A percentile compares a stretch with the other conserved stretches of the same genome.
Conservation (phyloP, 2,329 filamentous ascomycete genomes). For the Colletotrichum coccodes region DNA sequence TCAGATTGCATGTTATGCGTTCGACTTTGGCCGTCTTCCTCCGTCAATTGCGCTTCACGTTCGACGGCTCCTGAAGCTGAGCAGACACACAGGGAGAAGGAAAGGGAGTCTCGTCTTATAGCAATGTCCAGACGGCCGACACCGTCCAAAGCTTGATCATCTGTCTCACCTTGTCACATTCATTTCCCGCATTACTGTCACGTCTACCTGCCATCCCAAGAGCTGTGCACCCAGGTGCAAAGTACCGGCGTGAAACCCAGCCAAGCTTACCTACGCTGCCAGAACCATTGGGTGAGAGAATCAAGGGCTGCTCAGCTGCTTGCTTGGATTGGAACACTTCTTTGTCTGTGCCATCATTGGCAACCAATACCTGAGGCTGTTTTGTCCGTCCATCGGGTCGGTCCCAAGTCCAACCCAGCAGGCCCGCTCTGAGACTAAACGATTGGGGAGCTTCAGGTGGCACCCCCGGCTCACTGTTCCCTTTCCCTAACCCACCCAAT, state of each 20-base stretch:
- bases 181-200: conserved; percentile 1
- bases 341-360: neutral
- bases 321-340: neutral
- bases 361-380: neutral
- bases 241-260: conserved; percentile 6
- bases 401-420: conserved; percentile 10
- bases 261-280: conserved; percentile 22
- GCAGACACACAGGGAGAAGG: conserved; percentile 16
- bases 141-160: neutral
- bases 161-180: conserved; percentile 19
- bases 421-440: conserved; percentile 19
- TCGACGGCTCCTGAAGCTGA: neutral
- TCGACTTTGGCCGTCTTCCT: neutral
- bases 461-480: conserved; percentile 22
- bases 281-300: conserved; percentile 13
- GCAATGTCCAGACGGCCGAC: neutral
- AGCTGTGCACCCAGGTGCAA: neutral
- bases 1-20: neutral
- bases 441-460: conserved; percentile 20
- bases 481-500: conserved; percentile 26
- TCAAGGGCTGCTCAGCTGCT: conserved; percentile 6
- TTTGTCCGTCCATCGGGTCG: neutral
- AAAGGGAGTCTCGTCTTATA: conserved; percentile 26
- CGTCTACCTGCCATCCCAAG: neutral
- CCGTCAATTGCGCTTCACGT: neutral